Percentiles rank a stretch among this genome's conserved stretches.
phyloP scores from a whole-genome alignment of 2,329 filamentous ascomycete genomes.

The Alternaria burnsii region DNA sequence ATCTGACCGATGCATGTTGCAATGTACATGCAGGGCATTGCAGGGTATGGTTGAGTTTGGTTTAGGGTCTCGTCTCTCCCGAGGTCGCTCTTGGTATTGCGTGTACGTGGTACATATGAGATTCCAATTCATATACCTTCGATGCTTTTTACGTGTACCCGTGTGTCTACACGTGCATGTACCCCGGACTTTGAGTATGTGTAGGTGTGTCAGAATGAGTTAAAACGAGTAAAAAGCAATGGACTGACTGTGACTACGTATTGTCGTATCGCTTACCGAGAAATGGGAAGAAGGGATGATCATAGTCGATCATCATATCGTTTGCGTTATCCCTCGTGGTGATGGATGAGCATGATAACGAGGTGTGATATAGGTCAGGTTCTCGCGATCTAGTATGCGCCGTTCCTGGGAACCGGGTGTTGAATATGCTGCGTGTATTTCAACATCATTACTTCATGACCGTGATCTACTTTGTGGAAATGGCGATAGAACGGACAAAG shows the following conservation, averaged over 20 bases:
- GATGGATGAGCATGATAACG: not conserved
- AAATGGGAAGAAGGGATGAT: not conserved
- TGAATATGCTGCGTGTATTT: not conserved
- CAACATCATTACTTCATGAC: not conserved
- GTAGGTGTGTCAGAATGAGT: not conserved
- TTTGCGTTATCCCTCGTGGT: not conserved
- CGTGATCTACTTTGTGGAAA: not conserved
- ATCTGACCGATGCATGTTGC: not conserved
- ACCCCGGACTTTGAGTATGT: not conserved
- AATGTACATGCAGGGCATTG: not conserved
- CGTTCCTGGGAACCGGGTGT: not conserved
- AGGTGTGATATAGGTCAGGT: not conserved
- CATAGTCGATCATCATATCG: constrained; percentile 2
- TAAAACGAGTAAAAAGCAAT: not conserved
- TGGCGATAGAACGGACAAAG: not conserved
- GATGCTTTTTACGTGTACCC: not conserved
- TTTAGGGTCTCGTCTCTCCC: not conserved
- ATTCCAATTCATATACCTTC: not conserved
- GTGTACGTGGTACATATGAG: not conserved
- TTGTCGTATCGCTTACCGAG: not conserved
- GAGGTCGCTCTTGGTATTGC: not conserved
- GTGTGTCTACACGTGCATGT: not conserved
- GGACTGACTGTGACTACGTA: not conserved
- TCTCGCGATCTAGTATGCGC: not conserved
- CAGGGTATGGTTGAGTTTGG: not conserved